Percentiles rank a stretch among this genome's conserved stretches.
Evolutionary conservation across 768 basidiomycete genomes (phyloP).

Genomic region (Boletus vinaceobasis): DNA sequence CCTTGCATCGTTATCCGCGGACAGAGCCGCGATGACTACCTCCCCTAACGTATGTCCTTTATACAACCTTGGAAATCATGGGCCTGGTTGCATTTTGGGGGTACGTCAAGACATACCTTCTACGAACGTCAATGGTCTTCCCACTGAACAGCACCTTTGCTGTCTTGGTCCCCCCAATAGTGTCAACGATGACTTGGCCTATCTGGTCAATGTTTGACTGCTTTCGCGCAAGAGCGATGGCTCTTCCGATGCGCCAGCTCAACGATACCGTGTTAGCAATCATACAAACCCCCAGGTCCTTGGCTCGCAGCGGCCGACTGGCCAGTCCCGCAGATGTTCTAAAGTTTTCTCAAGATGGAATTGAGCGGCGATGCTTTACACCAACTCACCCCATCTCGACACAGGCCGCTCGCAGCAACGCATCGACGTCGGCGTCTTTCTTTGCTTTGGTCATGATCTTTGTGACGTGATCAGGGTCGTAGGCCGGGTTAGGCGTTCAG

Average conservation of each 20-base stretch:
- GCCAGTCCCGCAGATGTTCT: conserved; percentile 45
- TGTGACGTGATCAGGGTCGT: conserved; percentile 13
- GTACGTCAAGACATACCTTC: conserved; percentile 23
- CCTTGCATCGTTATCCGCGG: conserved; percentile 28
- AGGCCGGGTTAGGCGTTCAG: not conserved
- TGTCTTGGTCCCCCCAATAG: conserved; percentile 34
- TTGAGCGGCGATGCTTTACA: not conserved
- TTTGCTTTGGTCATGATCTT: conserved; percentile 44
- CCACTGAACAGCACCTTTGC: conserved; percentile 51
- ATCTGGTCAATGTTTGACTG: conserved; percentile 40
- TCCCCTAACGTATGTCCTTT: conserved; percentile 42
- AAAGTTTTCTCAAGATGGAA: not conserved
- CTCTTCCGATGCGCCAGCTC: conserved; percentile 62
- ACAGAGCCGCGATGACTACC: conserved; percentile 29
- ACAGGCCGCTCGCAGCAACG: conserved; percentile 44
- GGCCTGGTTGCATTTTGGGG: not conserved
- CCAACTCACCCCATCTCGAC: conserved; percentile 45
- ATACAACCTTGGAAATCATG: conserved; percentile 19
- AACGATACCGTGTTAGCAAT: conserved; percentile 54
- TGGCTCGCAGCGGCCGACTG: conserved; percentile 37
- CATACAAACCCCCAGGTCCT: conserved; percentile 37
- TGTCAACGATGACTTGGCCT: conserved; percentile 33
- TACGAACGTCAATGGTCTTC: conserved; percentile 53
- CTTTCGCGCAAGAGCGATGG: conserved; percentile 50
- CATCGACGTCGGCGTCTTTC: conserved; percentile 42